Base-by-base conservation (phyloP, 805 yeast species). In the Starmerella floricola region DNA sequence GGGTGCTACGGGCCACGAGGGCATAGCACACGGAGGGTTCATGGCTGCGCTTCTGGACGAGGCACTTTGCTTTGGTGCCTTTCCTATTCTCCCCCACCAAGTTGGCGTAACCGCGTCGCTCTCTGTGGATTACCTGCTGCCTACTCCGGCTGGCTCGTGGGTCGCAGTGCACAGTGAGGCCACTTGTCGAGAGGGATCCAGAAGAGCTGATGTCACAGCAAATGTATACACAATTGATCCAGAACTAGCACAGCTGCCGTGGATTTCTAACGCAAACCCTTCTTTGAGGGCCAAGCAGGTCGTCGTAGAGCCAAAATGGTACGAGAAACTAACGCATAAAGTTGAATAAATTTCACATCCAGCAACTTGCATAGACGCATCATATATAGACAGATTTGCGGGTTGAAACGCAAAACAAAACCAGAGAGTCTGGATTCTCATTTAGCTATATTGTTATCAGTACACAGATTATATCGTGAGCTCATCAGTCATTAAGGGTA, bases 91-190 rank as follows among this genome's bases (percentile, higher is more conserved):
- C 11, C 97, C 97, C 1, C 74, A 77, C 44, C 72, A 76, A 42
- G 68, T 79, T 38, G 98, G 97, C 12, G 95, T 91, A 19, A 88
- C 98, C 0, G 98, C 95, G 0, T 71, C 68, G 38, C 64, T 88
- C 33, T 62, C 71, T 2, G 66, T 88, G 8, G 67, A 79, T 40
- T 88, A 84, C 60, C 44, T 50, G 34, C 56, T 57, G 16, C 80
- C 78, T 31, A 74, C 76, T 1, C 69, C 68, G 2, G 79, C 86
- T 0, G 72, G 75, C 45, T 66, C 78, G 18, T 74, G 78, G 8
- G 73, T 86, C 2, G 66, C 84, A 12, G 61, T 91, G 36, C 66
- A 67, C 33, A 94, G 93, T 0, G 66, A 71, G 34, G 86, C 87
- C 1, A 59, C 59, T 1, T 74, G 79, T 53, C 21, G 35, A 26